Evolutionary conservation across 1,139 yeast genomes (phyloP), one percentile per base, ranked within the genome.

Genomic region (Kazachstania sp.): DNA sequence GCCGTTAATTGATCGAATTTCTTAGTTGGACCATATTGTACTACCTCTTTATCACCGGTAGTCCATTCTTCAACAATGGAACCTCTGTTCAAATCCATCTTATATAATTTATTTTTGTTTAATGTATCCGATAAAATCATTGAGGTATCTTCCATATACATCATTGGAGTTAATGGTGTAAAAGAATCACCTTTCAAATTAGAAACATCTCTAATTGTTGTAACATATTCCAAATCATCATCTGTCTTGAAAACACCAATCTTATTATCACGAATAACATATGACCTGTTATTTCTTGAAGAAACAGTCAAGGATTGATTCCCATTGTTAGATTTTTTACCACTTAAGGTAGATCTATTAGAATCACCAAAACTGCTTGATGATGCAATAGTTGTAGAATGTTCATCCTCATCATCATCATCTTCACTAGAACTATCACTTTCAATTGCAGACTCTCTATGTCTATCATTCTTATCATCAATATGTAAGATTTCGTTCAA

Each of bases 61-160:
- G 73, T 68, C 95, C 95, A 87, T 63, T 86, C 94, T 58, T 87
- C 95, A 26, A 88, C 83, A 46, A 88, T 75, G 58, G 81, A 72
- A 7, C 96, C 96, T 49, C 80, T 75, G 57, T 77, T 85, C 49
- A 88, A 67, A 67, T 87, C 96, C 87, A 87, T 76, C 55, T 78
- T 76, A 66, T 75, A 86, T 43, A 87, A 65, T 34, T 71, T 72
- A 41, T 72, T 66, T 9, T 63, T 59, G 37, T 74, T 68, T 2
- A 67, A 58, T 1, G 70, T 68, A 57, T 78, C 79, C 56, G 83
- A 86, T 58, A 88, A 59, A 37, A 88, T 71, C 74, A 88, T 71
- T 2, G 77, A 67, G 30, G 77, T 71, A 64, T 88, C 97, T 54
- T 79, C 81, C 57, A 78, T 76, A 58, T 86, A 95, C 44, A 87